Base-by-base conservation (phyloP, 176 grass and related monocot genomes). In the Triticum monococcum region DNA sequence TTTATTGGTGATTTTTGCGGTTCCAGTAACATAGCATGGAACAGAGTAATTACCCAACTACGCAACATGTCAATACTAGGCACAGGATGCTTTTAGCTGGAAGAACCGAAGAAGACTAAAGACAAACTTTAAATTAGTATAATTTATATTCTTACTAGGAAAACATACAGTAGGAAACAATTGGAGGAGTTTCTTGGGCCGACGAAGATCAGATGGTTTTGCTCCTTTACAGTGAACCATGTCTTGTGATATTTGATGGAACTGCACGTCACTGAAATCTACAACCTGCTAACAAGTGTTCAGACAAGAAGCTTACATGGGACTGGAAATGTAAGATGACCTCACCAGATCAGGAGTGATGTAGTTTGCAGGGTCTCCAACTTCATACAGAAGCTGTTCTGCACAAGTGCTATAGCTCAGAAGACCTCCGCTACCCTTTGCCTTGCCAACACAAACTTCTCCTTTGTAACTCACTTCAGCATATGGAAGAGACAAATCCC, bases 261-360 rank as follows among this genome's bases (percentile, higher is more conserved):
- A 95, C 67, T 83, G 84, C 36, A 98, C 93, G 33, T 94, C 64
- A 75, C 79, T 35, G 75, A 98, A 92, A 87, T 98, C 93, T 85
- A 98, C 92, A 86, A 87, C 76, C 96, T 98, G 88, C 40, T 77
- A 60, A 82, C 87, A 35, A 74, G 26, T 68, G 37, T 83, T 88
- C 33, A 33, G 52, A 74, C 22, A 67, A 64, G 5, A 85, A 85
- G 62, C 41, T 79, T 79, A 38, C 61, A 73, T 72, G 78, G 28
- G 38, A 73, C 5, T 77, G 75, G 17, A 43, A 60, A 85, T 86
- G 11, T 14, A 62, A 81, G 85, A 84, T 89, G 4, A 70, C 52
- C 87, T 89, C 81, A 98, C 96, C 91, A 98, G 88, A 89, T 98
- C 96, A 94, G 96, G 96, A 86, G 96, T 98, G 62, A 89, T 86